phyloP scores from a whole-genome alignment of 768 basidiomycete genomes.

The Russula brevipes region DNA sequence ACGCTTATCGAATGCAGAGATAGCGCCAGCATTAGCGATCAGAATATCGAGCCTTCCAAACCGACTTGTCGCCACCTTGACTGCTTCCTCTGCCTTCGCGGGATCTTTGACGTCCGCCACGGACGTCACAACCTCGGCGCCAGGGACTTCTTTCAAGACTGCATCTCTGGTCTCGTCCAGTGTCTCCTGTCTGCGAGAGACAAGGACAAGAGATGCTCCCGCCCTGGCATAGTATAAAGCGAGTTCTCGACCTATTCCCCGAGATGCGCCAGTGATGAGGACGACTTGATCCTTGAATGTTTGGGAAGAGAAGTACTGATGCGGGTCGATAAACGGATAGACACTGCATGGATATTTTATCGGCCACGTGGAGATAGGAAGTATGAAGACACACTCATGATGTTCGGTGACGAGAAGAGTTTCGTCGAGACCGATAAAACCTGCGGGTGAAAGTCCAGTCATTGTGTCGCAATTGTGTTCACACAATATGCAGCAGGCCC shows the following conservation, averaged over 20 bases:
- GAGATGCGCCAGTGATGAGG: slow-evolving; percentile 30
- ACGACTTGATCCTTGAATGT: slow-evolving; percentile 29
- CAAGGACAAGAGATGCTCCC: slow-evolving; percentile 30
- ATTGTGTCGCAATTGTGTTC: not conserved
- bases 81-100: slow-evolving; percentile 27
- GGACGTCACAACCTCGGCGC: slow-evolving; percentile 24
- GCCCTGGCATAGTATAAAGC: slow-evolving; percentile 30
- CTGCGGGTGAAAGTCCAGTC: not conserved
- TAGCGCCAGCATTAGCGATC: slow-evolving; percentile 30
- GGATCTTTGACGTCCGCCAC: slow-evolving; percentile 29
- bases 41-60: slow-evolving; percentile 32
- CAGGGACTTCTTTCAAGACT: slow-evolving; percentile 19
- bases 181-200: slow-evolving; percentile 24
- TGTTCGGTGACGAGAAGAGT: not conserved
- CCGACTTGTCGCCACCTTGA: slow-evolving; percentile 23
- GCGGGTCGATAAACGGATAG: slow-evolving; percentile 31
- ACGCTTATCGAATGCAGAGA: not conserved
- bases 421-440: not conserved
- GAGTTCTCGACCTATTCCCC: slow-evolving; percentile 30
- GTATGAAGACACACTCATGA: not conserved
- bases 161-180: slow-evolving; percentile 27
- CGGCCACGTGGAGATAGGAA: not conserved
- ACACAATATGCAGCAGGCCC: too few species aligned
- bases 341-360: not conserved
- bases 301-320: slow-evolving; percentile 16